phyloP scores from a whole-genome alignment of 108 stramenopile species.

The Pseudonitzschia pungens region DNA sequence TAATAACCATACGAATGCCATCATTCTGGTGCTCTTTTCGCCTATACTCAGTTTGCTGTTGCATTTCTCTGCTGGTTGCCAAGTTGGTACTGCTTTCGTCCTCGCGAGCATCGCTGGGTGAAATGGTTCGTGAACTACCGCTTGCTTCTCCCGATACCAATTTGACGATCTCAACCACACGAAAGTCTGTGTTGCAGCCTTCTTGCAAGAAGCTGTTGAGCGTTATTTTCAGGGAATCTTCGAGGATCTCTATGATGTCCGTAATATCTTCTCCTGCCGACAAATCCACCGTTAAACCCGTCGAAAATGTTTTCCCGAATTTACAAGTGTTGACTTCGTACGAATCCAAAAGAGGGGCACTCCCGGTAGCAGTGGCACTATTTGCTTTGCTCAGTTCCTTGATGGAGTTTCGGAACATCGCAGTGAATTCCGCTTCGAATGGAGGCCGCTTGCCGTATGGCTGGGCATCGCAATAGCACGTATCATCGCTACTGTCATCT shows the following conservation, averaged over 20 bases:
- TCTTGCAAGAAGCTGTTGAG: background rate
- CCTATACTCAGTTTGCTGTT: too few species aligned
- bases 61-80: too few species aligned
- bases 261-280: background rate
- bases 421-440: constrained; percentile 11
- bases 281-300: background rate
- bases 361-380: background rate
- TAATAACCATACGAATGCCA: too few species aligned
- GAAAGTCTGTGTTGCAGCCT: constrained; percentile 16
- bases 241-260: background rate
- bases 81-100: background rate
- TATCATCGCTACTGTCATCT: background rate
- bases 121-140: too few species aligned
- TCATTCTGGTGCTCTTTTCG: too few species aligned
- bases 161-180: constrained; percentile 2
- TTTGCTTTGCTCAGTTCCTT: background rate
- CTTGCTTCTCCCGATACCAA: background rate
- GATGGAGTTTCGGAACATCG: constrained; percentile 4
- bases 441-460: constrained; percentile 15
- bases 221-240: background rate
- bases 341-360: background rate
- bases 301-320: constrained; percentile 9
- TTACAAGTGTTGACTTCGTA: background rate
- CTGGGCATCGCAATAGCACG: constrained; percentile 17
- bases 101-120: too few species aligned